Conservation (phyloP, 495 filamentous ascomycete species). For the Trichoderma orchidacearum region DNA sequence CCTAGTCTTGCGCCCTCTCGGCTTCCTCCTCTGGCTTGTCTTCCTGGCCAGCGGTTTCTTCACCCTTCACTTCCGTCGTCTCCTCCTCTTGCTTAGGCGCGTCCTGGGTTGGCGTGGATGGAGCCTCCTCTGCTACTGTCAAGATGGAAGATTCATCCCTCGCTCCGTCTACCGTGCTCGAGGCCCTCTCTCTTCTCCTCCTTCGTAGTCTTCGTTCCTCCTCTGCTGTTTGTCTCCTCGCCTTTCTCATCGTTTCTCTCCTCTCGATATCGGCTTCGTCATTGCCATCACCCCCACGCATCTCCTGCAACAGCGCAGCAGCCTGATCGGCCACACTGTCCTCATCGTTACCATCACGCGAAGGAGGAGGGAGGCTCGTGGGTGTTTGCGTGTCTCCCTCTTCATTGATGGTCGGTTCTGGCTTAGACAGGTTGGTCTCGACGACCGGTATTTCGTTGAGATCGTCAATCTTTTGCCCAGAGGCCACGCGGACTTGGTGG, state of each 20-base stretch:
- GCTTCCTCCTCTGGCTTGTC: neutral
- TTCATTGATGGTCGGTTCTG: constrained; percentile 14
- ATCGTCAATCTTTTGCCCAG: constrained; percentile 73
- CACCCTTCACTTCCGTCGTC: neutral
- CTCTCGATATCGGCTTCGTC: constrained; percentile 45
- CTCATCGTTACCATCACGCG: constrained; percentile 34
- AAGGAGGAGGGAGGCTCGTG: constrained; percentile 15
- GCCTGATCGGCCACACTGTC: constrained; percentile 72
- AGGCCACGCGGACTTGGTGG: constrained; percentile 86
- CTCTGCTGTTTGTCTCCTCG: constrained; percentile 55
- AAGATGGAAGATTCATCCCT: neutral
- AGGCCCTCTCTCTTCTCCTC: constrained; percentile 42
- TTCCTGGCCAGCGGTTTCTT: neutral
- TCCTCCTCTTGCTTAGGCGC: neutral
- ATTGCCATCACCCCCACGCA: constrained; percentile 49
- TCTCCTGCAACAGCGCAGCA: constrained; percentile 66
- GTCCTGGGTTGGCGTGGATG: neutral
- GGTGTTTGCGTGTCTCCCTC: constrained; percentile 22
- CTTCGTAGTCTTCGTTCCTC: constrained; percentile 50
- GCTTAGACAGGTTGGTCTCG: constrained; percentile 17
- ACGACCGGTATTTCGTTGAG: constrained; percentile 36
- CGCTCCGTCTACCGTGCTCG: constrained; percentile 9
- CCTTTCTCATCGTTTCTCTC: constrained; percentile 38
- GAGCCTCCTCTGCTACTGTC: neutral
- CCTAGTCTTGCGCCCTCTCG: neutral